A percentile compares a stretch with the other conserved stretches of the same genome.
These are phyloP conservation scores for Hypoxylon sp. DNA, from an alignment of 2,329 filamentous ascomycete species.

Conservation along the genomic window DNA sequence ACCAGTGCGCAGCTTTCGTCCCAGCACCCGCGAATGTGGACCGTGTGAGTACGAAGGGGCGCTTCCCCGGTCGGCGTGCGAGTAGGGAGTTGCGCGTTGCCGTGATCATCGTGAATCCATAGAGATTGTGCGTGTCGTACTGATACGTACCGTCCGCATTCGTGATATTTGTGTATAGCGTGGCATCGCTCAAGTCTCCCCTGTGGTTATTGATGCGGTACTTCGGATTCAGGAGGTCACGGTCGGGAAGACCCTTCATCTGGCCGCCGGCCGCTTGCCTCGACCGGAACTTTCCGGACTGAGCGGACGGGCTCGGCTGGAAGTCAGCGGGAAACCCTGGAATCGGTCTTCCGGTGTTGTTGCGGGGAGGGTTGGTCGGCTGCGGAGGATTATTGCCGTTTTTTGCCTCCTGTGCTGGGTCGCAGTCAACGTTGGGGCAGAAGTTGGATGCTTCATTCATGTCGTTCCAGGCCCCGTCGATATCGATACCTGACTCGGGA, in stretches of 20 bases:
- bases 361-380: constrained; percentile 67
- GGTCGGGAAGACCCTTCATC: constrained; percentile 67
- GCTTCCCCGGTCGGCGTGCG: constrained; percentile 66
- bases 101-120: constrained; percentile 75
- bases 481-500: constrained; percentile 70
- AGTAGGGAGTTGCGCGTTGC: constrained; percentile 70
- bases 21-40: constrained; percentile 76
- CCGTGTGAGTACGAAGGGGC: constrained; percentile 75
- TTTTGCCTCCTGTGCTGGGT: constrained; percentile 37
- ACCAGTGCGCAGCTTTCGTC: constrained; percentile 65
- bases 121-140: constrained; percentile 78
- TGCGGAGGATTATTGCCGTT: constrained; percentile 59
- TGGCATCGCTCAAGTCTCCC: constrained; percentile 59
- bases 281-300: background rate
- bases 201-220: constrained; percentile 71
- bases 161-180: constrained; percentile 71
- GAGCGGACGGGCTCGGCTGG: constrained; percentile 61
- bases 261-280: constrained; percentile 47
- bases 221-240: constrained; percentile 71
- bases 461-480: constrained; percentile 78
- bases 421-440: constrained; percentile 41
- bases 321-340: constrained; percentile 73
- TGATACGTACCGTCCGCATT: constrained; percentile 72
- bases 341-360: constrained; percentile 57
- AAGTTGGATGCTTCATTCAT: constrained; percentile 69